Conservation (phyloP, 805 yeast genomes). For the Ogataea philodendri region DNA sequence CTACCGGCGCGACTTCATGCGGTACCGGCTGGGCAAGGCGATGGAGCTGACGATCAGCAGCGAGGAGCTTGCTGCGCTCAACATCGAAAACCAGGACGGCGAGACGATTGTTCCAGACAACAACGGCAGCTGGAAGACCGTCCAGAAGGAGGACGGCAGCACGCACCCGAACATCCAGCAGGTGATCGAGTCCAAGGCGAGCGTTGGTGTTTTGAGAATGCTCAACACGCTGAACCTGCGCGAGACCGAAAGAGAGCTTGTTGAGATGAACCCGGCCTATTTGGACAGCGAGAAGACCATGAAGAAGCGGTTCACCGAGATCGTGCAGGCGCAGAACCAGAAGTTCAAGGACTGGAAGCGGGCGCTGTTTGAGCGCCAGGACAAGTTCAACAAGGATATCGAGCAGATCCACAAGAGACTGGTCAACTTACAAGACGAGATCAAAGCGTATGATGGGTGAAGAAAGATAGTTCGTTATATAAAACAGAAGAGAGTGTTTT, state of each 20-base stretch:
- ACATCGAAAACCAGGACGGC: conserved; percentile 20
- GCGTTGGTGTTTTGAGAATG: conserved; percentile 37
- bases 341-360: conserved; percentile 63
- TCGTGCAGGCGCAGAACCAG: conserved; percentile 48
- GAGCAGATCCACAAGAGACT: conserved; percentile 40
- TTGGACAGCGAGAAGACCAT: conserved; percentile 43
- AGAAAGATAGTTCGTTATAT: conserved; percentile 6
- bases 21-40: conserved; percentile 31
- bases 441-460: conserved; percentile 15
- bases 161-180: conserved; percentile 31
- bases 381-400: conserved; percentile 53
- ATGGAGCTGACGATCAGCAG: conserved; percentile 24
- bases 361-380: conserved; percentile 54
- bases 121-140: conserved; percentile 28
- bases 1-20: conserved; percentile 58
- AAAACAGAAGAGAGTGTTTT: too few relatives aligned
- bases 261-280: conserved; percentile 47
- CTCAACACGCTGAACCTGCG: conserved; percentile 38
- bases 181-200: conserved; percentile 26
- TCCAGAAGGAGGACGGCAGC: conserved; percentile 17
- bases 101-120: conserved; percentile 25
- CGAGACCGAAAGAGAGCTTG: conserved; percentile 39
- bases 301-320: conserved; percentile 42
- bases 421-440: conserved; percentile 36
- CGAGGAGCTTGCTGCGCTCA: conserved; percentile 22